These are phyloP conservation scores for Volvariella volvacea DNA, from an alignment of 1,284 basidiomycete species.

Conservation along the genomic window DNA sequence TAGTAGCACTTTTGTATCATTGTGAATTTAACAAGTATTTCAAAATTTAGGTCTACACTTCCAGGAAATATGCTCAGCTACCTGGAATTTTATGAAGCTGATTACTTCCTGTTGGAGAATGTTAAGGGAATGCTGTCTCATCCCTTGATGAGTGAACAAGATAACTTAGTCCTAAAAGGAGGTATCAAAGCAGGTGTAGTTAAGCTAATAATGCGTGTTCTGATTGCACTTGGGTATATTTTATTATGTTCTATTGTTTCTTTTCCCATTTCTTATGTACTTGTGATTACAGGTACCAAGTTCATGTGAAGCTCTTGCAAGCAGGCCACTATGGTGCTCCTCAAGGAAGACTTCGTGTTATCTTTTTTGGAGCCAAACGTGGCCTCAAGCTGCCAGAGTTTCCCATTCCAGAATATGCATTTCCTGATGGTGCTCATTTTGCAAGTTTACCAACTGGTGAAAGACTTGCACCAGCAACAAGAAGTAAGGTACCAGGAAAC, in stretches of 20 bases:
- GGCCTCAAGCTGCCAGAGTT: constrained; percentile 49
- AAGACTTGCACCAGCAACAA: constrained; percentile 29
- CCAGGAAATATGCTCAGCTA: constrained; percentile 67
- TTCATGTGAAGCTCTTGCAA: constrained; percentile 56
- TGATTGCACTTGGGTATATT: constrained; percentile 57
- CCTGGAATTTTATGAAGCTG: constrained; percentile 60
- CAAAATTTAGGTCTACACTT: constrained; percentile 44
- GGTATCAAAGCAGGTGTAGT: constrained; percentile 63
- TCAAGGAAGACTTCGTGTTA: constrained; percentile 63
- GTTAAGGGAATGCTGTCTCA: constrained; percentile 61
- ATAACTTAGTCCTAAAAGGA: constrained; percentile 37
- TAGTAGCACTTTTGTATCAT: background rate
- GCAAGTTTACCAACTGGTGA: constrained; percentile 29
- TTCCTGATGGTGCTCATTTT: constrained; percentile 29
- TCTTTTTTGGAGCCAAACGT: constrained; percentile 54
- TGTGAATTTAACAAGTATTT: background rate
- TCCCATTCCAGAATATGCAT: constrained; percentile 67
- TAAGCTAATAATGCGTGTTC: constrained; percentile 49
- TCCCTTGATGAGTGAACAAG: constrained; percentile 45
- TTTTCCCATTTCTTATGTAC: background rate
- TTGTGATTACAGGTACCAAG: constrained; percentile 69
- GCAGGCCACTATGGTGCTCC: constrained; percentile 71
- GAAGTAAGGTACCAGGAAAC: constrained; percentile 27
- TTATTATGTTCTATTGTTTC: background rate
- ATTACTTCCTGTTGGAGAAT: constrained; percentile 66